Evolutionary conservation across 495 filamentous ascomycete genomes (phyloP), one percentile per base, ranked within the genome.

Genomic region (Articulospora tetracladia): DNA sequence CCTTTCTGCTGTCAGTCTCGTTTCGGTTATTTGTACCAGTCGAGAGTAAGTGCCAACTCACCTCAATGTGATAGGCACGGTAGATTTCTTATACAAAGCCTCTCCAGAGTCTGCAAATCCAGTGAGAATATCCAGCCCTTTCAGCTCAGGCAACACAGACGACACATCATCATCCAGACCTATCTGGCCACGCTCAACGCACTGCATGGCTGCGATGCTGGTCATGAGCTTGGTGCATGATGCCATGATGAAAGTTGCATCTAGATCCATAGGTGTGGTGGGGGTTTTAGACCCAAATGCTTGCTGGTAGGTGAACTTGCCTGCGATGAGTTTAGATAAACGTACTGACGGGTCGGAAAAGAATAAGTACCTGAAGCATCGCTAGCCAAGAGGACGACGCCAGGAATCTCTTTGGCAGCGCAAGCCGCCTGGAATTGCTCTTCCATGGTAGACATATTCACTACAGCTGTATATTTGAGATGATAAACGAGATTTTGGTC

Each of bases 161-260:
- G 58, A 55, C 15, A 69, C 34, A 41, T 66, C 64, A 2, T 62
- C 55, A 58, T 69, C 66, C 3, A 69, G 68, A 0, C 57, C 62
- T 6, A 88, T 59, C 41, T 60, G 66, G 0, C 82, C 83, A 52
- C 80, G 71, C 60, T 87, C 84, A 15, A 85, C 79, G 1, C 82
- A 74, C 63, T 88, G 84, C 81, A 87, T 83, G 57, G 72, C 79
- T 0, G 83, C 81, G 53, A 88, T 73, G 0, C 74, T 76, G 0
- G 70, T 69, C 2, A 84, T 63, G 60, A 85, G 65, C 59, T 85
- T 86, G 0, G 84, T 85, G 65, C 79, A 85, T 13, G 78, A 82
- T 36, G 81, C 81, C 13, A 86, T 77, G 77, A 76, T 85, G 60
- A 84, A 82, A 13, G 79, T 64, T 7, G 64, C 77, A 36, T 84